phyloP scores from a whole-genome alignment of 768 basidiomycete genomes.

The Amylocystis lapponica region DNA sequence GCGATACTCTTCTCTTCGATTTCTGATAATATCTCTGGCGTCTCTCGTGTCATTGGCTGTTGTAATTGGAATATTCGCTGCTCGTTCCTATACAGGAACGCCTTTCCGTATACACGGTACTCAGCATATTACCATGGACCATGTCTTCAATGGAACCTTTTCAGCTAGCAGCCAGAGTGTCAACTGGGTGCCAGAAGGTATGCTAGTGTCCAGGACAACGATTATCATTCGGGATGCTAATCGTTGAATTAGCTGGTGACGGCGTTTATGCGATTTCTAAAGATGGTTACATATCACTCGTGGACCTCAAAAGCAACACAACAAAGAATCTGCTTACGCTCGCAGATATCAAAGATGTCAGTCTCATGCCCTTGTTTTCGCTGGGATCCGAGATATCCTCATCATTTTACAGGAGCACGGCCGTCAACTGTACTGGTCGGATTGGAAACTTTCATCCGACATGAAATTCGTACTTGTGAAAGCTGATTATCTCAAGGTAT shows the following conservation, averaged over 20 bases:
- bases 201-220: slow-evolving; percentile 13
- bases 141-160: slow-evolving; percentile 93
- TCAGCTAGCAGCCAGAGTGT: slow-evolving; percentile 38
- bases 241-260: slow-evolving; percentile 68
- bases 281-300: slow-evolving; percentile 65
- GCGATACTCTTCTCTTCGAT: slow-evolving; percentile 50
- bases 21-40: slow-evolving; percentile 56
- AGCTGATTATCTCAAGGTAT: slow-evolving; percentile 66
- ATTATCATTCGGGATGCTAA: background rate
- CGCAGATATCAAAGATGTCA: slow-evolving; percentile 61
- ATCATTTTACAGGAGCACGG: slow-evolving; percentile 50
- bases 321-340: slow-evolving; percentile 55
- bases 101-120: slow-evolving; percentile 47
- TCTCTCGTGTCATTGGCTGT: slow-evolving; percentile 56
- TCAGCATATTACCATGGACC: slow-evolving; percentile 77
- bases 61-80: slow-evolving; percentile 74
- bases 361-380: slow-evolving; percentile 9
- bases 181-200: slow-evolving; percentile 92
- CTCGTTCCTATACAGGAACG: slow-evolving; percentile 59
- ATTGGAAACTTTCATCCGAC: slow-evolving; percentile 86
- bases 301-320: slow-evolving; percentile 72
- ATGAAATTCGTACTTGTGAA: slow-evolving; percentile 86
- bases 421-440: slow-evolving; percentile 39
- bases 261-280: slow-evolving; percentile 76
- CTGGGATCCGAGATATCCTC: background rate